Conservation (phyloP, 2,329 filamentous ascomycete species). For the Teratosphaeriaceae sp. region DNA sequence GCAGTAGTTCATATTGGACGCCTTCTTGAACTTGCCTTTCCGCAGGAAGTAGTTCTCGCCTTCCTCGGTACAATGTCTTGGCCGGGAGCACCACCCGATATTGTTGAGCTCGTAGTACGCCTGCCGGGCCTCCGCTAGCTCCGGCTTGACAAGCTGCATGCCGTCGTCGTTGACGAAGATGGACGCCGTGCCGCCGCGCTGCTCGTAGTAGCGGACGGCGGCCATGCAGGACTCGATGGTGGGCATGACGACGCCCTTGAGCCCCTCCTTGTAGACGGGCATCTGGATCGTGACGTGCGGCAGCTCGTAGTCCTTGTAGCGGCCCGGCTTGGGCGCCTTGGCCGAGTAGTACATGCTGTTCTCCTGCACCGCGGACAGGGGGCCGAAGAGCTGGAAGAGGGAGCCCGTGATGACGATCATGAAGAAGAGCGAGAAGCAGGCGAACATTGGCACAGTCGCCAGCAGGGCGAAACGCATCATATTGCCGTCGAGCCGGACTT, state of each 20-base stretch:
- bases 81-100: constrained; percentile 45
- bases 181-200: constrained; percentile 57
- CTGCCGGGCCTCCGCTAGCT: constrained; percentile 38
- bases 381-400: constrained; percentile 37
- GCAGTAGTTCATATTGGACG: constrained; percentile 70
- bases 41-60: constrained; percentile 45
- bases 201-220: constrained; percentile 45
- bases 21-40: too few relatives aligned
- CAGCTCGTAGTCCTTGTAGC: constrained; percentile 27
- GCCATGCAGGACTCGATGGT: constrained; percentile 33
- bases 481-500: constrained; percentile 39
- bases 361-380: constrained; percentile 36
- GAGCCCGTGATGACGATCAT: constrained; percentile 39
- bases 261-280: constrained; percentile 38
- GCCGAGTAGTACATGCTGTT: constrained; percentile 44
- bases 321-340: constrained; percentile 31
- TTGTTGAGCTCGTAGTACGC: constrained; percentile 45
- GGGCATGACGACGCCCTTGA: constrained; percentile 32
- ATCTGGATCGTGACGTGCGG: constrained; percentile 50
- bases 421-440: constrained; percentile 53
- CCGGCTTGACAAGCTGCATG: constrained; percentile 52
- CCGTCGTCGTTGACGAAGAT: constrained; percentile 65
- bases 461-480: constrained; percentile 52
- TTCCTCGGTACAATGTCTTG: constrained; percentile 46
- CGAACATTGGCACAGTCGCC: constrained; percentile 46